Evolutionary conservation across 257 asterid genomes (phyloP).

Genomic region (Solanum chiquidenum): DNA sequence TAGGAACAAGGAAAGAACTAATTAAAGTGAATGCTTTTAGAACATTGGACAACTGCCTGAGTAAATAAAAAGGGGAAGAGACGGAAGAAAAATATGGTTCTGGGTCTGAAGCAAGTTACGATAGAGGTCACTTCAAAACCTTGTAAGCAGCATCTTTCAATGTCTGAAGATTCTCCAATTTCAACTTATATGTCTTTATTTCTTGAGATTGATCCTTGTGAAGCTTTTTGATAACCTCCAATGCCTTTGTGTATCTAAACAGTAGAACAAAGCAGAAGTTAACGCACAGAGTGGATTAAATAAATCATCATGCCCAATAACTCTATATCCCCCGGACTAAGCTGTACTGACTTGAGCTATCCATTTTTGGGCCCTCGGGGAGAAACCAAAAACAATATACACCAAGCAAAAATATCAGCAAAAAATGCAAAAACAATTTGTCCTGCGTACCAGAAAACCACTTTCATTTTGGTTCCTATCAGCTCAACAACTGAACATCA

Average conservation of each 20-base stretch:
- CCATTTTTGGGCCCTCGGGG: not conserved
- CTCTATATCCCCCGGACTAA: not conserved
- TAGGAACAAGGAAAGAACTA: not conserved
- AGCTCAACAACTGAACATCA: not conserved
- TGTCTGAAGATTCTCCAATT: conserved; percentile 86
- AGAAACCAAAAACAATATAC: not conserved
- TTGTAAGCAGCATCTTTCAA: conserved; percentile 88
- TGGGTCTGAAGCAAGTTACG: not conserved
- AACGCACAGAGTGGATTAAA: not conserved
- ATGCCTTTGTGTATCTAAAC: conserved; percentile 86
- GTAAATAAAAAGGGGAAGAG: not conserved
- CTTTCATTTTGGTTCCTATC: not conserved
- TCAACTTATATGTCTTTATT: conserved; percentile 78
- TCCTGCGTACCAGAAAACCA: not conserved
- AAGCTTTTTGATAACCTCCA: conserved; percentile 94
- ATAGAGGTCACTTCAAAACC: conserved; percentile 28
- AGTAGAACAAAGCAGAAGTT: conserved; percentile 4
- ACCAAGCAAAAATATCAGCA: not conserved
- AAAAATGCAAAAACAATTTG: not conserved
- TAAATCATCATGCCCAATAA: not conserved
- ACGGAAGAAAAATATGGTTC: not conserved
- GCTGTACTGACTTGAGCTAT: not conserved
- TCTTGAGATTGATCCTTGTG: conserved; percentile 97
- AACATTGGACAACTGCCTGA: not conserved
- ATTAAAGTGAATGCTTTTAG: not conserved